Conservation (phyloP, 106 monocot species). For the Triglochin maritima region DNA sequence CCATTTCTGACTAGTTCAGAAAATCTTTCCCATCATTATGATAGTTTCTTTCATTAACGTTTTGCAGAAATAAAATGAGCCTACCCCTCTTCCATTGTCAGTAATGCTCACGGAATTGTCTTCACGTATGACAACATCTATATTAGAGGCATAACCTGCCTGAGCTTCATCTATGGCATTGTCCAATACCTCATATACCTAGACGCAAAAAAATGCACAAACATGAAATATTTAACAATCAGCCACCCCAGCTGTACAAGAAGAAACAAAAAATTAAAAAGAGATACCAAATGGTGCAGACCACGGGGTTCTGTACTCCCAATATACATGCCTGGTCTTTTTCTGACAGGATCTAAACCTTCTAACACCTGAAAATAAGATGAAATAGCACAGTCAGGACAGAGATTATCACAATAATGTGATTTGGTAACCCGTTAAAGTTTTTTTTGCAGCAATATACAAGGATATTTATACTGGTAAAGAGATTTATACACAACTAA, state of each 20-base stretch:
- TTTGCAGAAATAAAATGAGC: neutral
- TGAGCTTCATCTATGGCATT: conserved; percentile 98
- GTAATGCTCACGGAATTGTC: conserved; percentile 84
- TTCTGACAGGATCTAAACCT: conserved; percentile 94
- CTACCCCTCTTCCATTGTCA: conserved; percentile 97
- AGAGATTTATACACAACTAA: too few relatives aligned
- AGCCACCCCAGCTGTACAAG: neutral
- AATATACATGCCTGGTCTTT: conserved; percentile 99
- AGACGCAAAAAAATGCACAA: conserved; percentile 2
- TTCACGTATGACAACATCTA: conserved; percentile 68
- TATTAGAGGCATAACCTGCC: conserved; percentile 79
- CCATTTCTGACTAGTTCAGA: neutral
- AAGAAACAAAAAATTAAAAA: neutral
- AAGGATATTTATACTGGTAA: too few relatives aligned
- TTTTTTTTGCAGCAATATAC: too few relatives aligned
- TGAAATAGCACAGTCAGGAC: neutral
- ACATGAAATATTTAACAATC: neutral
- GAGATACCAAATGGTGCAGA: conserved; percentile 86
- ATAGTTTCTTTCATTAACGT: neutral
- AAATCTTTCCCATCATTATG: neutral
- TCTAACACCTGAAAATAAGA: conserved; percentile 57
- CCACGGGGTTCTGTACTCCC: conserved; percentile 95
- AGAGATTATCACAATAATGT: neutral
- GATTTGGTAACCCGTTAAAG: too few relatives aligned
- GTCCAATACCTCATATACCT: conserved; percentile 97